Conservation (phyloP, 2,329 filamentous ascomycete species). For the Coniochaeta sp. region DNA sequence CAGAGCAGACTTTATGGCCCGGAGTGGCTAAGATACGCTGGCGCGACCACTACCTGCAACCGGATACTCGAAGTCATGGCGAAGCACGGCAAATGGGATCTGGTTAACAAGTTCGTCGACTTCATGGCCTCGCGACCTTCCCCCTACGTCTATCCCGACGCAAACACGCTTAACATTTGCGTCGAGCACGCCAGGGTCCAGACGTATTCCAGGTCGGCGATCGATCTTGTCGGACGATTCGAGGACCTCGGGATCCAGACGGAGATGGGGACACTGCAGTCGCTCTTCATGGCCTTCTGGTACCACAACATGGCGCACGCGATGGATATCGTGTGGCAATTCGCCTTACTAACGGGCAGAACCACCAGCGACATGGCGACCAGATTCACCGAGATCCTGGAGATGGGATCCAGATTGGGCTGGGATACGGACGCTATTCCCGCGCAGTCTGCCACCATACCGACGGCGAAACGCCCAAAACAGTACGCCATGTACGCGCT, state of each 20-base stretch:
- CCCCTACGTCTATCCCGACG: conserved; percentile 15
- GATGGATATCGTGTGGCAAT: not conserved
- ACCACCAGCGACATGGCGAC: not conserved
- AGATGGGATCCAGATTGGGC: not conserved
- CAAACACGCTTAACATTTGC: conserved; percentile 26
- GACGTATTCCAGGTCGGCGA: conserved; percentile 10
- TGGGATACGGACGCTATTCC: not conserved
- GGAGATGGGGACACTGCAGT: not conserved
- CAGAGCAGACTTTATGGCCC: conserved; percentile 36
- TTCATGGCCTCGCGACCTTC: conserved; percentile 13
- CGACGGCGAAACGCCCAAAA: not conserved
- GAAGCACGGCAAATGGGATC: conserved; percentile 25
- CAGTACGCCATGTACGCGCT: not conserved
- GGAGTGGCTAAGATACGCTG: conserved; percentile 30
- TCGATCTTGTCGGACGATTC: conserved; percentile 17
- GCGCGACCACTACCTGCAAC: conserved; percentile 22
- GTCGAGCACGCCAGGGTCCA: conserved; percentile 19
- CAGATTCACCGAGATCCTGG: not conserved
- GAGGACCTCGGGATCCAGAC: conserved; percentile 5
- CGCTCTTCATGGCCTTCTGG: not conserved
- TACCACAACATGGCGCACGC: not conserved
- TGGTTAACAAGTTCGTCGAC: conserved; percentile 23
- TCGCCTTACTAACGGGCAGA: not conserved
- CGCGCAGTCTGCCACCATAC: not conserved
- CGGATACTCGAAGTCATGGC: conserved; percentile 34